These are phyloP conservation scores for Rosa hybrid DNA, from an alignment of 331 rosid species.

Conservation along the genomic window DNA sequence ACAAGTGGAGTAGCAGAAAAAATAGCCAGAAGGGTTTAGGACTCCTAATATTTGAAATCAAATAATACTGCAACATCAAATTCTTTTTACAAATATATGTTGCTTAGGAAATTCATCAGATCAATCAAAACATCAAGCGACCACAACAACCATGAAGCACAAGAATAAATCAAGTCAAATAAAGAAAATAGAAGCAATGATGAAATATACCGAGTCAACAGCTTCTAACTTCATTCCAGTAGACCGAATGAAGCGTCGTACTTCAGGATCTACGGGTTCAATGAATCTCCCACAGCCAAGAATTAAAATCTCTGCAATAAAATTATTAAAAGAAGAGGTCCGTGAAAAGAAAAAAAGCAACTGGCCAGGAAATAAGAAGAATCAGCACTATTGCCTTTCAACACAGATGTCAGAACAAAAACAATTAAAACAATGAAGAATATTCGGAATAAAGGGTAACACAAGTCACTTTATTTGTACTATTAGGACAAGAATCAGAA, in stretches of 20 bases:
- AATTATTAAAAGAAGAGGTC: slow-evolving; percentile 12
- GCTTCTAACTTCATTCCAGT: slow-evolving; percentile 91
- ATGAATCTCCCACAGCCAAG: slow-evolving; percentile 83
- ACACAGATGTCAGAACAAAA: background rate
- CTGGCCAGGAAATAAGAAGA: background rate
- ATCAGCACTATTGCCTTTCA: background rate
- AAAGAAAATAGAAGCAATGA: background rate
- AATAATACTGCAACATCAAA: background rate
- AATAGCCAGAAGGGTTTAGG: background rate
- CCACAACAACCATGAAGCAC: background rate
- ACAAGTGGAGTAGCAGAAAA: background rate
- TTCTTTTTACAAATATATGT: background rate
- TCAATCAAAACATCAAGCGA: background rate
- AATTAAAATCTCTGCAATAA: slow-evolving; percentile 76
- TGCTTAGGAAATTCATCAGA: background rate
- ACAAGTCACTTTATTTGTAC: background rate
- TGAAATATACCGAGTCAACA: slow-evolving; percentile 61
- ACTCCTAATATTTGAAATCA: background rate
- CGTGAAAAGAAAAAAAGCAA: slow-evolving; percentile 18
- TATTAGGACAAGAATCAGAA: background rate
- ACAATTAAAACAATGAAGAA: background rate
- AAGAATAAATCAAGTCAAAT: background rate
- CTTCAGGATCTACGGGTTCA: slow-evolving; percentile 70
- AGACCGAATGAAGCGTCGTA: slow-evolving; percentile 55
- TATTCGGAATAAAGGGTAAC: background rate